Percentiles rank a stretch among this genome's conserved stretches.
These are phyloP conservation scores for Dipodascus geniculatus DNA, from an alignment of 805 yeast genomes.

Conservation along the genomic window DNA sequence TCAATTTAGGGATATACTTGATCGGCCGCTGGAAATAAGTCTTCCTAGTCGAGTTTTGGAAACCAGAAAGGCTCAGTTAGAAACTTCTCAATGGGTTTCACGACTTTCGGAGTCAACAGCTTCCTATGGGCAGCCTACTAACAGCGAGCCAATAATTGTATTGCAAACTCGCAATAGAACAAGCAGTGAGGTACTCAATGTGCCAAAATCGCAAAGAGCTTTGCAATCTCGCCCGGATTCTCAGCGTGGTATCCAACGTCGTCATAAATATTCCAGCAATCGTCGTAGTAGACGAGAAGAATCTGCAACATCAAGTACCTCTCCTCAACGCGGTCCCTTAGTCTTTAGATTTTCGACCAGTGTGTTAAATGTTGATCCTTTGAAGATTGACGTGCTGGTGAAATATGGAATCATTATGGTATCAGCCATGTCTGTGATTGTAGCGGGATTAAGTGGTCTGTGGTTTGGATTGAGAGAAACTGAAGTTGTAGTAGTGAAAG, in stretches of 20 bases:
- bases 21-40: background rate
- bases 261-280: background rate
- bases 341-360: background rate
- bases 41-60: background rate
- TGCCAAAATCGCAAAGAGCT: background rate
- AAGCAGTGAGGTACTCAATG: background rate
- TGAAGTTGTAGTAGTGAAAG: background rate
- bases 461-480: background rate
- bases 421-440: background rate
- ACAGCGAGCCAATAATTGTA: background rate
- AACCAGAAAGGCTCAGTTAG: background rate
- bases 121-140: background rate
- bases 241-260: background rate
- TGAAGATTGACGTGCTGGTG: background rate
- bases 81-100: background rate
- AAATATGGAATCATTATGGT: background rate
- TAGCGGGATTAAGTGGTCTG: background rate
- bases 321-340: background rate
- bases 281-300: background rate
- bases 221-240: background rate
- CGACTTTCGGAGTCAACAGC: background rate
- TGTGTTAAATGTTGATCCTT: background rate
- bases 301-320: background rate
- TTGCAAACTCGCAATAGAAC: background rate
- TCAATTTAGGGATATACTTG: background rate